phyloP scores from a whole-genome alignment of 2,329 filamentous ascomycete species.

The Sporothrix mexicana region DNA sequence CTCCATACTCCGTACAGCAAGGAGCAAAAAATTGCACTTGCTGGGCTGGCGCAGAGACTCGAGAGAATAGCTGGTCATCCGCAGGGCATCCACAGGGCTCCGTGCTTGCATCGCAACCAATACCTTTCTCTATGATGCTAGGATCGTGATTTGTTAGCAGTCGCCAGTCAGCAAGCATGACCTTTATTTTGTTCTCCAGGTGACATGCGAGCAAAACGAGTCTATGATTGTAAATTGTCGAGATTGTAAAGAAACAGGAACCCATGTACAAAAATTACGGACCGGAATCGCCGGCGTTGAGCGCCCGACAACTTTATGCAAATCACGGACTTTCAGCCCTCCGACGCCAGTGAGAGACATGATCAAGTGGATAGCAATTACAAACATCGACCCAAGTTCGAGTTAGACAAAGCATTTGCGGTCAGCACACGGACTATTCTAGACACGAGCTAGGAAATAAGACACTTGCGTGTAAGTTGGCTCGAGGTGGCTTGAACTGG shows the following conservation, averaged over 20 bases:
- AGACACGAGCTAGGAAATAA: conserved; percentile 5
- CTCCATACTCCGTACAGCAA: too few relatives aligned
- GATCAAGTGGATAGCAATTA: not conserved
- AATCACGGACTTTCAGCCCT: not conserved
- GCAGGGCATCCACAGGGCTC: not conserved
- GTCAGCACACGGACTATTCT: not conserved
- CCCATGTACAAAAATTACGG: too few relatives aligned
- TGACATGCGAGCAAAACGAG: too few relatives aligned
- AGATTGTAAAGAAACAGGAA: too few relatives aligned
- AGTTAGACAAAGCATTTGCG: not conserved
- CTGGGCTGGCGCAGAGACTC: not conserved
- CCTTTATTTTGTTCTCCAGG: not conserved
- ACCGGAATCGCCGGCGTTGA: too few relatives aligned
- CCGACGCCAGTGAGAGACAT: not conserved
- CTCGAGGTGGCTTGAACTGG: not conserved
- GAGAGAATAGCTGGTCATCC: too few relatives aligned
- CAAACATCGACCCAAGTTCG: not conserved
- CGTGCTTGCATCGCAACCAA: not conserved
- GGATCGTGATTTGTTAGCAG: not conserved
- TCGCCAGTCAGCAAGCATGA: not conserved
- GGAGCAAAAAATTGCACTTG: not conserved
- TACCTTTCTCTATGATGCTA: not conserved
- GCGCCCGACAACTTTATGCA: not conserved
- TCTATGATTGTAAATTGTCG: too few relatives aligned
- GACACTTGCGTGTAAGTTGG: not conserved